Evolutionary conservation across 1,284 basidiomycete genomes (phyloP), one percentile per base, ranked within the genome.

Genomic region (Thecaphora frezii): DNA sequence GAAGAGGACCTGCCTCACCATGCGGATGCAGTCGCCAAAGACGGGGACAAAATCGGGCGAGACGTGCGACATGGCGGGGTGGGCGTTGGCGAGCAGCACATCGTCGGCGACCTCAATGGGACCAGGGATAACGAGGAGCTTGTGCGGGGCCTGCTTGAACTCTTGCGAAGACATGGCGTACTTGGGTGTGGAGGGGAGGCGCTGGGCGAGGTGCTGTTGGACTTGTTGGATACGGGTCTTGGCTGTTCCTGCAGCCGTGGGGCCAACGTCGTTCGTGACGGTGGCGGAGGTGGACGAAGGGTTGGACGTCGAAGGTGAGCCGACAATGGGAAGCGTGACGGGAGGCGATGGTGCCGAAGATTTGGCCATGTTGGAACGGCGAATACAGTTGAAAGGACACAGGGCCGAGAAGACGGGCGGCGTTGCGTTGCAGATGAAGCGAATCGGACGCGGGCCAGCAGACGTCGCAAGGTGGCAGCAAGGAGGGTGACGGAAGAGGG

Each of bases 21-120:
- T 88, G 60, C 88, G 86, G 64, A 98, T 86, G 79, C 88, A 89
- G 77, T 97, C 90, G 38, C 91, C 90, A 69, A 98, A 91, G 53
- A 92, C 86, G 39, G 88, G 86, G 43, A 93, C 85, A 80, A 99
- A 97, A 46, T 92, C 91, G 14, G 88, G 86, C 41, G 91, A 90
- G 72, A 93, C 88, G 81, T 99, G 96, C 50, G 71, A 73, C 71
- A 78, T 72, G 36, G 74, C 68, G n/a, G 76, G 74, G 60, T 77
- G 77, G 18, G 76, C 72, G 28, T 77, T 74, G 51, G 71, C 70
- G 44, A 67, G 53, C 36, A 75, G 70, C 19, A 88, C 89, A 77
- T 91, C 89, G 79, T 92, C 88, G 41, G 87, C 79, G 62, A 90
- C 83, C 80, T 91, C 89, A 71, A 90, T 89, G 37, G 90, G 89